These are phyloP conservation scores for Metarhizium brunneum DNA, from an alignment of 2,329 filamentous ascomycete genomes.

Conservation along the genomic window DNA sequence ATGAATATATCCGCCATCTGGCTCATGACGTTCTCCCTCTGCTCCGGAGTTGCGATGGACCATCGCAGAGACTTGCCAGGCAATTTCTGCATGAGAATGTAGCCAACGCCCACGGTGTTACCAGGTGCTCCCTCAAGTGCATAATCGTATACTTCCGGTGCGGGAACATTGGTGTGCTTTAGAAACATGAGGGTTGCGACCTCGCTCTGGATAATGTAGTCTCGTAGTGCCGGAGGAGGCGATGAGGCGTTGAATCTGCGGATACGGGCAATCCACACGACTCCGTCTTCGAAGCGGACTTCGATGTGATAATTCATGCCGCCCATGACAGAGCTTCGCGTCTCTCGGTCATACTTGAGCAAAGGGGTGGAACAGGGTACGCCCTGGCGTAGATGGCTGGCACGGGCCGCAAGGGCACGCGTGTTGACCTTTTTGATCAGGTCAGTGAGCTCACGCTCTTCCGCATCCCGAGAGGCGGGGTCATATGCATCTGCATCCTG, in stretches of 20 bases:
- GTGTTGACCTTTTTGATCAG: constrained; percentile 27
- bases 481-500: constrained; percentile 27
- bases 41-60: constrained; percentile 20
- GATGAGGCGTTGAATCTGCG: constrained; percentile 30
- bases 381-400: constrained; percentile 24
- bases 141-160: constrained; percentile 28
- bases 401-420: constrained; percentile 24
- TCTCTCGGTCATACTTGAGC: constrained; percentile 25
- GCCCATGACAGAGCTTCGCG: constrained; percentile 29
- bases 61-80: constrained; percentile 27
- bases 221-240: constrained; percentile 21
- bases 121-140: constrained; percentile 14
- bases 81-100: constrained; percentile 34
- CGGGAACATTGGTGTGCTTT: constrained; percentile 22
- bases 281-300: constrained; percentile 31
- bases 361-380: constrained; percentile 24
- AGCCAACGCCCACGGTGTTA: constrained; percentile 28
- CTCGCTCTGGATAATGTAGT: constrained; percentile 30
- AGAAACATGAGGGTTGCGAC: constrained; percentile 31
- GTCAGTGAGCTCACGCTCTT: constrained; percentile 22
- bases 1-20: constrained; percentile 30
- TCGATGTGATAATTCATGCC: constrained; percentile 35
- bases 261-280: constrained; percentile 32
- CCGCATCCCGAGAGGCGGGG: constrained; percentile 21
- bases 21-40: constrained; percentile 24